Evolutionary conservation across 1,139 yeast genomes (phyloP).

Genomic region (Suhomyces wounanorum): DNA sequence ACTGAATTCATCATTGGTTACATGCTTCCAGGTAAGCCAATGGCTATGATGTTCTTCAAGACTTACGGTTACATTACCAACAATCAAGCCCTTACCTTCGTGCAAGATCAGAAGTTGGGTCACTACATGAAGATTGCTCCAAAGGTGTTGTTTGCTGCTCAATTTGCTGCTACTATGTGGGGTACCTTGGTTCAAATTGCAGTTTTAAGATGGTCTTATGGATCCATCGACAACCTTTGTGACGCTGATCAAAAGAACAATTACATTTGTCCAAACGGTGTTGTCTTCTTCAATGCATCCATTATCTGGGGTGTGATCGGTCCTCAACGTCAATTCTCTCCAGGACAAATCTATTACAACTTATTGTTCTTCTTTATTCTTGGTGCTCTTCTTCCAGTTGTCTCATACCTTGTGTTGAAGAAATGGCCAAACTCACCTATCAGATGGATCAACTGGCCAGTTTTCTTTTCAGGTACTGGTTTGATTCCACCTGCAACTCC

Average conservation of each 20-base stretch:
- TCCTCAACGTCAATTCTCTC: slow-evolving; percentile 42
- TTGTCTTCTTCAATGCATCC: slow-evolving; percentile 48
- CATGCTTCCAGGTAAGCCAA: slow-evolving; percentile 50
- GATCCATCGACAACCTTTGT: slow-evolving; percentile 52
- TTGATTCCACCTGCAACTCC: slow-evolving; percentile 52
- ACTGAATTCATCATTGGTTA: slow-evolving; percentile 50
- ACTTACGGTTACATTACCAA: slow-evolving; percentile 53
- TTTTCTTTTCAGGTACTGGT: slow-evolving; percentile 50
- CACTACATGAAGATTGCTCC: slow-evolving; percentile 57
- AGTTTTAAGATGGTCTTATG: slow-evolving; percentile 48
- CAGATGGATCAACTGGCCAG: slow-evolving; percentile 50
- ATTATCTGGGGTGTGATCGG: slow-evolving; percentile 53
- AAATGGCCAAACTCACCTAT: slow-evolving; percentile 51
- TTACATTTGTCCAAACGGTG: slow-evolving; percentile 49
- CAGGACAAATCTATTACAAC: slow-evolving; percentile 41
- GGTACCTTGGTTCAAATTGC: slow-evolving; percentile 47
- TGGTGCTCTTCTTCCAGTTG: slow-evolving; percentile 39
- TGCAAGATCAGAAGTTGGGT: slow-evolving; percentile 57
- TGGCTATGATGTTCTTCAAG: slow-evolving; percentile 51
- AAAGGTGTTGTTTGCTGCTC: slow-evolving; percentile 45
- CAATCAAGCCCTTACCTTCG: slow-evolving; percentile 55
- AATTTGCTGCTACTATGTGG: slow-evolving; percentile 50
- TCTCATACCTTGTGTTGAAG: slow-evolving; percentile 50
- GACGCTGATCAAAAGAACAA: slow-evolving; percentile 35
- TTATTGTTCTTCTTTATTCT: slow-evolving; percentile 44